A percentile compares a stretch with the other conserved stretches of the same genome.
phyloP scores from a whole-genome alignment of 208 protist genomes.

The Naegleria lovaniensis region DNA sequence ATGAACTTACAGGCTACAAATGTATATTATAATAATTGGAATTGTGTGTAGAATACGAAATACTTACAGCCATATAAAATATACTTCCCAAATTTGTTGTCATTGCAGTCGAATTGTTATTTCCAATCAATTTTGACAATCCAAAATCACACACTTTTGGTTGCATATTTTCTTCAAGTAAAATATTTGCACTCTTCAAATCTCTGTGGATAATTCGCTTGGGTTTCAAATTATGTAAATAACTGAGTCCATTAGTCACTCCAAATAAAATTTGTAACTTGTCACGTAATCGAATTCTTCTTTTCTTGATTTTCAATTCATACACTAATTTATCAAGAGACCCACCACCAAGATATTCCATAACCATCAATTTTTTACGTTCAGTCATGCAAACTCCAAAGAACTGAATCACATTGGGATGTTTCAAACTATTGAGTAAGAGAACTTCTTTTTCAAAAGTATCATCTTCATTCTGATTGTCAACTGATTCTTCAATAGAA shows the following conservation, averaged over 20 bases:
- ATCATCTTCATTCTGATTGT: not conserved
- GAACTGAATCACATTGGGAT: not conserved
- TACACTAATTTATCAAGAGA: not conserved
- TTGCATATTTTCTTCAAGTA: too few species aligned
- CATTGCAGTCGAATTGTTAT: not conserved
- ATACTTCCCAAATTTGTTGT: not conserved
- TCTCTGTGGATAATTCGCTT: too few species aligned
- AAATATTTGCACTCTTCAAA: too few species aligned
- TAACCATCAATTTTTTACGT: not conserved
- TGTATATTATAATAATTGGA: too few species aligned
- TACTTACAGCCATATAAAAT: constrained; percentile 3
- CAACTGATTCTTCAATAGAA: not conserved
- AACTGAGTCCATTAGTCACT: not conserved
- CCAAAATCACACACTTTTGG: too few species aligned
- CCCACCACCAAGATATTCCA: not conserved
- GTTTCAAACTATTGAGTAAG: not conserved
- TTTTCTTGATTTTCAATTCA: not conserved
- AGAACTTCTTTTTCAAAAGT: not conserved
- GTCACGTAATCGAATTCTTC: not conserved
- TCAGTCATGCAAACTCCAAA: not conserved
- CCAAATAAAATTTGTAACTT: not conserved
- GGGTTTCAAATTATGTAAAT: constrained; percentile 1
- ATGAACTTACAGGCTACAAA: too few species aligned
- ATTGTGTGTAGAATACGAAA: too few species aligned
- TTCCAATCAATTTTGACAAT: constrained; percentile 10